Evolutionary conservation across 1,284 basidiomycete species (phyloP), one percentile per base, ranked within the genome.

Genomic region (Fomitiporia mediterranea): DNA sequence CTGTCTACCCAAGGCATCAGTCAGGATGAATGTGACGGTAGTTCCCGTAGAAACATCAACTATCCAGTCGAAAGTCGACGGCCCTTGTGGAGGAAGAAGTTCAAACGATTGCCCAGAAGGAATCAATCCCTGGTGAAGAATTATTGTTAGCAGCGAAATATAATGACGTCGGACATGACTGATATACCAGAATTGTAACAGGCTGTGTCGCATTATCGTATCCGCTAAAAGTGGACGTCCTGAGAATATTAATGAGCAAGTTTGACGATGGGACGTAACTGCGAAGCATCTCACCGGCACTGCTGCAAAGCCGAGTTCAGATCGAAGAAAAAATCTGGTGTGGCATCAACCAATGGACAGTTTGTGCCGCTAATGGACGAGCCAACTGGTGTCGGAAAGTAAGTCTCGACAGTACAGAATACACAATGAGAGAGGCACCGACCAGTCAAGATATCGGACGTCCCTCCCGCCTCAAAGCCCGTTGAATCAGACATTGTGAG

Each of bases 401-500:
- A n/a, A n/a, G n/a, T n/a, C n/a, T n/a, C n/a, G n/a, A n/a, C n/a
- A n/a, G n/a, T n/a, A n/a, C n/a, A n/a, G n/a, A n/a, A n/a, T n/a
- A n/a, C n/a, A n/a, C n/a, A n/a, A n/a, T n/a, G n/a, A n/a, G n/a
- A n/a, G n/a, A n/a, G n/a, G n/a, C n/a, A n/a, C n/a, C n/a, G n/a
- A n/a, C n/a, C n/a, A 0, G 72, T 76, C 37, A 86, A 64, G 1
- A 85, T 43, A 34, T 69, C 59, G 1, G 83, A 79, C 4, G 75
- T 74, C 17, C 86, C 87, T 6, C 87, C 86, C 7, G 81, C 72
- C 42, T 72, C 84, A 65, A 84, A 86, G 0, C 86, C 86, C 44
- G 78, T 79, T 17, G 80, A 72, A 66, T 91, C 89, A 21, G 83
- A 88, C 84, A 91, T 85, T 37, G 80, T 76, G 19, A 84, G 61